Percentiles rank a stretch among this genome's conserved stretches.
Evolutionary conservation across 2,329 filamentous ascomycete genomes (phyloP).

Genomic region (Trichoderma koningiopsis): DNA sequence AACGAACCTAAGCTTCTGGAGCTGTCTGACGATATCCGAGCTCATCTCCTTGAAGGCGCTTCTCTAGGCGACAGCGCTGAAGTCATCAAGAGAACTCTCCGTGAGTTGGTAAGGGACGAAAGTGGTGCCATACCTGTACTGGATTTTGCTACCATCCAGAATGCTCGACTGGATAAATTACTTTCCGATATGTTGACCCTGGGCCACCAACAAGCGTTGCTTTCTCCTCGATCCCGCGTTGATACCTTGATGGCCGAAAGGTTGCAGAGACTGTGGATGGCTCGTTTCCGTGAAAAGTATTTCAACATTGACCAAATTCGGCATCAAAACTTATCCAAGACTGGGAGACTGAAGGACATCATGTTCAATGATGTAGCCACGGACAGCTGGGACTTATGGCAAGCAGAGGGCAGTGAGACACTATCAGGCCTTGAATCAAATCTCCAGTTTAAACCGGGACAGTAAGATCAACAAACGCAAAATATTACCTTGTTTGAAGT

Average conservation of each 20-base stretch:
- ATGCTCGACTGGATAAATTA: constrained; percentile 48
- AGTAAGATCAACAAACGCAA: constrained; percentile 43
- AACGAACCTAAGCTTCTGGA: constrained; percentile 36
- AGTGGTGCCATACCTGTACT: constrained; percentile 38
- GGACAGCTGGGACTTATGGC: constrained; percentile 42
- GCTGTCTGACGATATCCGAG: constrained; percentile 48
- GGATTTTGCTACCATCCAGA: constrained; percentile 44
- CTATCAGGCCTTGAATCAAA: constrained; percentile 47
- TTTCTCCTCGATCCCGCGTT: constrained; percentile 37
- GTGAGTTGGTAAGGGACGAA: constrained; percentile 45
- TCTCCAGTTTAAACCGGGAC: constrained; percentile 49
- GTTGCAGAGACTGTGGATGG: constrained; percentile 48
- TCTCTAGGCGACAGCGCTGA: constrained; percentile 39
- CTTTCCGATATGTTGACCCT: constrained; percentile 45
- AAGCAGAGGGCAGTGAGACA: constrained; percentile 38
- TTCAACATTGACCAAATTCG: constrained; percentile 50
- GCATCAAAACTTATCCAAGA: constrained; percentile 39
- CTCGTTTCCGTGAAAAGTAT: constrained; percentile 48
- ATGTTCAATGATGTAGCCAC: constrained; percentile 40
- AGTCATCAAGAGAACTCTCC: constrained; percentile 45
- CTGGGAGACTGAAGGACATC: constrained; percentile 47
- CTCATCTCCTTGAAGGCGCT: constrained; percentile 38
- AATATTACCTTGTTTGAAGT: neutral
- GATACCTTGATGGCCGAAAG: constrained; percentile 43
- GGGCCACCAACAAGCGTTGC: constrained; percentile 33